Evolutionary conservation across 1,284 basidiomycete genomes (phyloP), one percentile per base, ranked within the genome.

Genomic region (Marasmius tenuissimus): DNA sequence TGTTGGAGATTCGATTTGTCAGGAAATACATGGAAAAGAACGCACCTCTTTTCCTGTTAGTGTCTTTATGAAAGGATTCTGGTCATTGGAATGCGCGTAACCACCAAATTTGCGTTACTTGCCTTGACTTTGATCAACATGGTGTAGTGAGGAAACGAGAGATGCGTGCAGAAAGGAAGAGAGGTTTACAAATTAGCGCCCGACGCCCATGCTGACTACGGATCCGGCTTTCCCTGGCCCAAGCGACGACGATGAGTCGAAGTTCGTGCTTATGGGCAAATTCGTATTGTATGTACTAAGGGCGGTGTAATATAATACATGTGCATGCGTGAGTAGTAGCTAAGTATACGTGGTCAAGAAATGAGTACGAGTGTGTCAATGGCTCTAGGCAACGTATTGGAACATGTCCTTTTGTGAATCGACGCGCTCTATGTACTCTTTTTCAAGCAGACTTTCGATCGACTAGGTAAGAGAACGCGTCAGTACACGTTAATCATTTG

Each of bases 391-490:
- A 63, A 92, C 88, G 69, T 92, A 92, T 22, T 88, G 87, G 71
- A 92, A 92, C 55, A 87, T 88, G 72, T 92, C 90, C 69, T 88
- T 85, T 53, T 87, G 88, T 16, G 89, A 93, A 34, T 94, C 92
- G 33, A 93, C 91, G 42, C 96, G 89, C 74, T 98, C 96, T 64
- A 99, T 91, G 74, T 97, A 99, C 77, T 98, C 97, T 77, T 98
- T 97, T 80, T 99, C 97, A 58, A 99, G 85, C 40, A 99, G 80
- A 42, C 92, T 91, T 72, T 99, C 97, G 70, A 99, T 98, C n/a
- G 97, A 96, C 91, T 94, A 72, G 45, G 16, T 57, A 37, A 57
- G 11, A 49, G 38, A 57, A 62, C 8, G 14, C 2, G 51, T 48
- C 12, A 52, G 37, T 53, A 37, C 8, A 60, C 27, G 6, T 39